Evolutionary conservation across 1,284 basidiomycete species (phyloP).

Genomic region (Puccinia triticina): DNA sequence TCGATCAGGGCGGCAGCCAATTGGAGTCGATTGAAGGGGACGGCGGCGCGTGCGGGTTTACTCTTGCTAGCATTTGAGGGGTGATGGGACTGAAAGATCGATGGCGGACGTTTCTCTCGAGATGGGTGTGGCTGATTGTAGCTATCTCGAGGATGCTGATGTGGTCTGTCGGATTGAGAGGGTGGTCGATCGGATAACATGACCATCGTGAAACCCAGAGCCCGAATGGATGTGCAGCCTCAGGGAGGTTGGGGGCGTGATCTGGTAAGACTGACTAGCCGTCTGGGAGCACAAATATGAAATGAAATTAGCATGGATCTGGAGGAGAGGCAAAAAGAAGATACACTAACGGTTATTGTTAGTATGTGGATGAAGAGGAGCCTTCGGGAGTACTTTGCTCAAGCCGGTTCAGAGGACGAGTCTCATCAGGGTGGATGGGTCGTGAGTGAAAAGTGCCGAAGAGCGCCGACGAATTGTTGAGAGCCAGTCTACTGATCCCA

Average conservation of each 20-base stretch:
- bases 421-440: too few species aligned
- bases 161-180: slow-evolving; percentile 11
- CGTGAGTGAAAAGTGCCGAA: too few species aligned
- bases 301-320: too few species aligned
- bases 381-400: too few species aligned
- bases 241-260: background rate
- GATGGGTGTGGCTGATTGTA: slow-evolving; percentile 10
- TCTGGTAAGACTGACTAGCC: background rate
- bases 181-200: slow-evolving; percentile 13
- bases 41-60: slow-evolving; percentile 17
- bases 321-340: too few species aligned
- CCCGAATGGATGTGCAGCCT: background rate
- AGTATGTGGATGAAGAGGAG: too few species aligned
- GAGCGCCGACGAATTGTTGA: too few species aligned
- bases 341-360: too few species aligned
- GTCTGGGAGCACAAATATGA: background rate
- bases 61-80: background rate
- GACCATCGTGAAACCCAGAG: background rate
- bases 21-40: slow-evolving; percentile 49
- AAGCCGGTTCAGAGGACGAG: too few species aligned
- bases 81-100: slow-evolving; percentile 18
- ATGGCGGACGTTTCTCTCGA: slow-evolving; percentile 26
- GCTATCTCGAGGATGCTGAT: background rate
- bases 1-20: slow-evolving; percentile 49
- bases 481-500: too few species aligned